These are phyloP conservation scores for Hyphopichia fennica DNA, from an alignment of 1,139 yeast species.

Conservation along the genomic window DNA sequence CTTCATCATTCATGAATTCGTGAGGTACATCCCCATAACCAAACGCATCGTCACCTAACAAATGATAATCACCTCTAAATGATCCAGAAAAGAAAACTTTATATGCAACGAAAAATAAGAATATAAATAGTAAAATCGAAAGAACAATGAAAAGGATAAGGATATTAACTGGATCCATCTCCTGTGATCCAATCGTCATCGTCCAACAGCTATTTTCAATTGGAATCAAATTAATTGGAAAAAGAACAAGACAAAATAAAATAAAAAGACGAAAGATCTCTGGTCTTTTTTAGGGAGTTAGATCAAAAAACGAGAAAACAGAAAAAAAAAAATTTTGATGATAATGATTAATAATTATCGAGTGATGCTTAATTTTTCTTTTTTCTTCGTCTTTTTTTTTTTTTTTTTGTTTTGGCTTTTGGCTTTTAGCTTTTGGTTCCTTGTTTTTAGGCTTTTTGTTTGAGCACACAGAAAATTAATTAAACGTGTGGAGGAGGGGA, in stretches of 20 bases:
- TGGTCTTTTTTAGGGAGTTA: not conserved
- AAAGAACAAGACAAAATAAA: too few species aligned
- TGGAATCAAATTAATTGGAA: not conserved
- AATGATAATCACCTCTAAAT: constrained; percentile 16
- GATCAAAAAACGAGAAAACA: not conserved
- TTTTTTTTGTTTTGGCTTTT: not conserved
- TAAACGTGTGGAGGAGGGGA: too few species aligned
- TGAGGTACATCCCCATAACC: constrained; percentile 29
- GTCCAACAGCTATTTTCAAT: not conserved
- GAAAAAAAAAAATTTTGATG: not conserved
- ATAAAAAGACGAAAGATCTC: too few species aligned
- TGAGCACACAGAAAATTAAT: too few species aligned
- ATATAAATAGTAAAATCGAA: constrained; percentile 13
- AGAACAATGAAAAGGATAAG: constrained; percentile 14
- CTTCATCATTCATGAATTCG: constrained; percentile 46
- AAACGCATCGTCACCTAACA: constrained; percentile 17
- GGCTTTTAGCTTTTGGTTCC: too few species aligned
- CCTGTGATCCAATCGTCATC: not conserved
- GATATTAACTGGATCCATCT: constrained; percentile 12
- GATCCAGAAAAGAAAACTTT: constrained; percentile 11
- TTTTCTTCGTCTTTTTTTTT: not conserved
- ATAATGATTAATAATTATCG: not conserved
- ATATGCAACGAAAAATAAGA: constrained; percentile 15
- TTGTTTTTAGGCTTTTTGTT: too few species aligned
- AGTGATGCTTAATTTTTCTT: not conserved